A percentile compares a stretch with the other conserved stretches of the same genome.
These are phyloP conservation scores for Solanum hybrid DNA, from an alignment of 305 asterid species.

Conservation along the genomic window DNA sequence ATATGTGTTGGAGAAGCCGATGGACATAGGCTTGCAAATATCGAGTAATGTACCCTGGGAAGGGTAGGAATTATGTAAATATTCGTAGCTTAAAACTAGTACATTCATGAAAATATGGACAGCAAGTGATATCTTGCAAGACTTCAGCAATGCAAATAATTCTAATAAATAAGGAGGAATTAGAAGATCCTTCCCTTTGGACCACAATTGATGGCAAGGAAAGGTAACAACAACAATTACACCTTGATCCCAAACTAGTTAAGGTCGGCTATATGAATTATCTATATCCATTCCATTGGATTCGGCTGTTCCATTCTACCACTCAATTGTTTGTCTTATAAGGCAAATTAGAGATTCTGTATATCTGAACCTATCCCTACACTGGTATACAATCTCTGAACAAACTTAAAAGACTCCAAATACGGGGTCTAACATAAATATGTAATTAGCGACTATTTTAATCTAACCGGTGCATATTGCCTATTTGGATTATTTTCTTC, in stretches of 20 bases:
- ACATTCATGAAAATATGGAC: neutral
- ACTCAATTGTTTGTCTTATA: neutral
- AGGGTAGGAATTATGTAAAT: neutral
- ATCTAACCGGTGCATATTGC: neutral
- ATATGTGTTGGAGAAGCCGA: neutral
- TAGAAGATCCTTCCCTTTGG: neutral
- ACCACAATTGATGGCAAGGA: neutral
- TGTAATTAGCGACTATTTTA: neutral
- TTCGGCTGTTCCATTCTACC: neutral
- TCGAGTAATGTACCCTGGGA: neutral
- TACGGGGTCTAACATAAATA: neutral
- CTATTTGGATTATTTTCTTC: no score
- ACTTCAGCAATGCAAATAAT: neutral
- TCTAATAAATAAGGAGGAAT: neutral
- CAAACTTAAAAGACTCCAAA: neutral
- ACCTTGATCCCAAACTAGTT: neutral
- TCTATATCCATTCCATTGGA: neutral
- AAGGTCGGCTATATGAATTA: neutral
- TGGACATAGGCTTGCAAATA: neutral
- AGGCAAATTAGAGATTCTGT: neutral
- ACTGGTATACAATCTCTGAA: neutral
- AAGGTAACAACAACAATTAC: neutral
- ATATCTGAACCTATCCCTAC: neutral
- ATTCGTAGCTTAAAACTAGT: neutral
- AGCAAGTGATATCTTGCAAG: neutral